phyloP scores from a whole-genome alignment of 2,329 filamentous ascomycete species.

The Byssothecium circinans region DNA sequence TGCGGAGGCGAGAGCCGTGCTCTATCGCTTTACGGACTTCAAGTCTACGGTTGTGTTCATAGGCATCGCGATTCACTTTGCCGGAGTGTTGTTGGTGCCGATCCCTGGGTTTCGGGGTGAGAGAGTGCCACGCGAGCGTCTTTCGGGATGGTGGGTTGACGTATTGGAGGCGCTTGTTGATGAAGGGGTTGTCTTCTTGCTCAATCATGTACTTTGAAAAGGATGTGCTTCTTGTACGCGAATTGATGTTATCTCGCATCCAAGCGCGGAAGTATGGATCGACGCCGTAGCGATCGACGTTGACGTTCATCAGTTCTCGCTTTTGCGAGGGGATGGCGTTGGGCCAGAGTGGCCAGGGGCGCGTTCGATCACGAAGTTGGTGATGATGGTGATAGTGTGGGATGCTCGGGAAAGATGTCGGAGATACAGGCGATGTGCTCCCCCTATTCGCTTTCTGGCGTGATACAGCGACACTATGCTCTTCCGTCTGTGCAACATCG shows the following conservation, averaged over 20 bases:
- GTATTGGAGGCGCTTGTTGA: conserved; percentile 26
- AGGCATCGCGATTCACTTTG: conserved; percentile 19
- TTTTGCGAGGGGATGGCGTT: conserved; percentile 28
- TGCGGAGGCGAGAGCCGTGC: conserved; percentile 19
- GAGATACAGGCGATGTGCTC: conserved; percentile 8
- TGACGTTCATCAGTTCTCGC: conserved; percentile 17
- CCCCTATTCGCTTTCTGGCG: conserved; percentile 8
- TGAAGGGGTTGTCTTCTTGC: conserved; percentile 23
- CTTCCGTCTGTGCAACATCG: conserved; percentile 3
- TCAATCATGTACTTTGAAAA: conserved; percentile 32
- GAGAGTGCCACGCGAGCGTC: conserved; percentile 5
- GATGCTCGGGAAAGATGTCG: neutral
- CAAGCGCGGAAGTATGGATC: conserved; percentile 31
- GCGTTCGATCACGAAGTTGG: conserved; percentile 18
- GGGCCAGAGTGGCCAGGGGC: conserved; percentile 26
- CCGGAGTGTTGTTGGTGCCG: conserved; percentile 17
- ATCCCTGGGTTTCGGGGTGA: conserved; percentile 7
- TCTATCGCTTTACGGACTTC: conserved; percentile 28
- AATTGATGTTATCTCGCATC: conserved; percentile 28
- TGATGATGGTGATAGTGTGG: conserved; percentile 11
- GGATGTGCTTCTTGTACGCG: conserved; percentile 20
- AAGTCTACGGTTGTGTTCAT: conserved; percentile 29
- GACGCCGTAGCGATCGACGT: conserved; percentile 24
- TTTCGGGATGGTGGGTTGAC: conserved; percentile 4
- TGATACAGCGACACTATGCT: conserved; percentile 8